These are phyloP conservation scores for Xylaria cubensis DNA, from an alignment of 495 filamentous ascomycete genomes.

Conservation along the genomic window DNA sequence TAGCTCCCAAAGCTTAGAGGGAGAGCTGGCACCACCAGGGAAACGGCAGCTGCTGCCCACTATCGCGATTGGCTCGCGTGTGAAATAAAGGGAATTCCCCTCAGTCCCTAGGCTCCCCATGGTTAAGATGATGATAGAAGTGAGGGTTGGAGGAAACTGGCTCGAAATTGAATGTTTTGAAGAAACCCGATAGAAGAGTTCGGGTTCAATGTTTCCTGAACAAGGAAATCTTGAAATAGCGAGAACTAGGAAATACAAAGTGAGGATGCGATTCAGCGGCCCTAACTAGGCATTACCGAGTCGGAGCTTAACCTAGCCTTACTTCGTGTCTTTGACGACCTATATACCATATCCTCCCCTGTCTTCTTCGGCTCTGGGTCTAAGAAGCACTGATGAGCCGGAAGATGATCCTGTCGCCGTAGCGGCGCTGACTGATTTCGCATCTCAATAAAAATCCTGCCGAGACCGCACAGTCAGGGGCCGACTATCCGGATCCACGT, in stretches of 20 bases:
- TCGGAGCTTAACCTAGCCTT: neutral
- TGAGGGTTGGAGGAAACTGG: neutral
- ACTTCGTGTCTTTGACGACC: neutral
- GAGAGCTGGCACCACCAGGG: constrained; percentile 50
- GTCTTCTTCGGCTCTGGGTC: neutral
- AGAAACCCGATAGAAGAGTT: neutral
- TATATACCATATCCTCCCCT: neutral
- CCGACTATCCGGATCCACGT: neutral
- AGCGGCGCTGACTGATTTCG: neutral
- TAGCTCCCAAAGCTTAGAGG: constrained; percentile 50
- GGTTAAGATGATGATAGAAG: neutral
- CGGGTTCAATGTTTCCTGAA: neutral
- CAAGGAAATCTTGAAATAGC: neutral
- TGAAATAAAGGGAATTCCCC: neutral
- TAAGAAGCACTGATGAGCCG: neutral
- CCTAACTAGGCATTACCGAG: neutral
- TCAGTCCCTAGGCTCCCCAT: neutral
- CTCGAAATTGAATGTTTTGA: neutral
- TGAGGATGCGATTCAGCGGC: neutral
- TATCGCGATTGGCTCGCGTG: constrained; percentile 47
- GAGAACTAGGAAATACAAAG: neutral
- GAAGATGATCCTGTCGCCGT: neutral
- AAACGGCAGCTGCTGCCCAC: constrained; percentile 57
- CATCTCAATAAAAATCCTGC: neutral
- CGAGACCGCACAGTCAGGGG: neutral